Conservation (phyloP, 164 flowering plant genomes). For the Akebia trifoliata region DNA sequence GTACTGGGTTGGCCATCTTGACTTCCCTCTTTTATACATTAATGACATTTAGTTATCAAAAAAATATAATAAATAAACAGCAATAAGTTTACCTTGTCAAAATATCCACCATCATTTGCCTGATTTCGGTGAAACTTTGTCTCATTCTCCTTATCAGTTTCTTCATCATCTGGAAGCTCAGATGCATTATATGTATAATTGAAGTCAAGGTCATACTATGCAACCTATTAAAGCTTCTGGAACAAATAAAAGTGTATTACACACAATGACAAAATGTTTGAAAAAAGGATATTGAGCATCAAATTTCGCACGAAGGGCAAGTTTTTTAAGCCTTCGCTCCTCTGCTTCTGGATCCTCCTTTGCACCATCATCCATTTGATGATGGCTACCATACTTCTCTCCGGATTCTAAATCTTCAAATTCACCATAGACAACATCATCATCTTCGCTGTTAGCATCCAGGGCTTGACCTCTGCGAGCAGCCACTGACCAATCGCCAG, state of each 20-base stretch:
- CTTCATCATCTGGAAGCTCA: slow-evolving; percentile 69
- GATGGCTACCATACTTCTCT: slow-evolving; percentile 38
- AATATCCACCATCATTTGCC: slow-evolving; percentile 46
- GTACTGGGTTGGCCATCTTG: no score
- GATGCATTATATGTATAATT: slow-evolving; percentile 57
- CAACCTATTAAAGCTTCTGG: neutral
- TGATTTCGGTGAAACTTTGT: slow-evolving; percentile 29
- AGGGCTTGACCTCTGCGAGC: slow-evolving; percentile 47
- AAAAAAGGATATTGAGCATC: slow-evolving; percentile 79
- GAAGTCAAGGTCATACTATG: slow-evolving; percentile 43
- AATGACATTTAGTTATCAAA: no score
- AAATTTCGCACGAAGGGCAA: slow-evolving; percentile 89
- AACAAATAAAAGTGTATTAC: neutral
- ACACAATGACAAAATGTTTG: neutral
- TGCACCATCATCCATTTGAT: slow-evolving; percentile 16
- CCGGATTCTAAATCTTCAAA: slow-evolving; percentile 96
- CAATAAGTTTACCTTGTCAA: slow-evolving; percentile 58
- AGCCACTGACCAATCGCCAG: slow-evolving; percentile 86
- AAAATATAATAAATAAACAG: neutral
- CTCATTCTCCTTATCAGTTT: slow-evolving; percentile 29
- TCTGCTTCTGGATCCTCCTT: slow-evolving; percentile 33
- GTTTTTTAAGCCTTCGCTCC: slow-evolving; percentile 76
- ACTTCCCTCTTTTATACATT: no score
- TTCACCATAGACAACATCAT: slow-evolving; percentile 59
- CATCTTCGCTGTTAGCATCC: slow-evolving; percentile 33